Base-by-base conservation (phyloP, 179 eudicot species). In the Vitellaria paradoxa region DNA sequence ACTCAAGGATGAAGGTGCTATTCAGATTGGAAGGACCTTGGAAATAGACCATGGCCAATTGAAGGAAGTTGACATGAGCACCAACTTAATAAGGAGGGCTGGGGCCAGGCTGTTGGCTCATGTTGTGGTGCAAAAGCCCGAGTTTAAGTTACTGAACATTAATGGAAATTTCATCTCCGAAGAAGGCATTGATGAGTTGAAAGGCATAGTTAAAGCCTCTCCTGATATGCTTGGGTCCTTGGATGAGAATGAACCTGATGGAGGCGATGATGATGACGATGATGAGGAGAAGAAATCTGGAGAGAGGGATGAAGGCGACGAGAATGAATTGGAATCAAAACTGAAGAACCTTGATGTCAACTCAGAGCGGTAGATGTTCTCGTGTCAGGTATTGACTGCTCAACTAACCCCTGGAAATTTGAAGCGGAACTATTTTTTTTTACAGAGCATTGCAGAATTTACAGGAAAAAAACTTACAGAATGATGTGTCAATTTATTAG, bases 181-280 rank as follows among this genome's bases (percentile, higher is more conserved):
- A 71, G 93, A 90, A 79, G 93, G 90, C 0, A 52, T 90, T 80
- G 91, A 88, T 75, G 90, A 90, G 78, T 81, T 90, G 74, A 85
- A 82, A 68, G 87, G 72, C 26, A 65, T 86, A 9, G 80, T 90
- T 64, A 90, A 85, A 84, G 79, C 64, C 67, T 83, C 63, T 30
- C 86, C 82, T n/a, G 71, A 73, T 69, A 72, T 79, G 59, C 86
- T 90, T 68, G 93, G 88, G 20, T 76, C 91, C 4, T 81, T 90
- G 84, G 93, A 90, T 79, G 93, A 90, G 62, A 90, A 90, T 76
- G 93, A 90, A 63, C 91, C 91, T 45, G 88, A 88, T 5, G 93
- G 93, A 68, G 90, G 79, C 76, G 88, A 78, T 9, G 66, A 82
- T 74, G 85, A 82, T 30, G 37, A 30, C 1, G 37, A 30, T 1